Percentiles rank a stretch among this genome's conserved stretches.
Conservation (phyloP, 108 stramenopile genomes). For the Skeletonema costatum region DNA sequence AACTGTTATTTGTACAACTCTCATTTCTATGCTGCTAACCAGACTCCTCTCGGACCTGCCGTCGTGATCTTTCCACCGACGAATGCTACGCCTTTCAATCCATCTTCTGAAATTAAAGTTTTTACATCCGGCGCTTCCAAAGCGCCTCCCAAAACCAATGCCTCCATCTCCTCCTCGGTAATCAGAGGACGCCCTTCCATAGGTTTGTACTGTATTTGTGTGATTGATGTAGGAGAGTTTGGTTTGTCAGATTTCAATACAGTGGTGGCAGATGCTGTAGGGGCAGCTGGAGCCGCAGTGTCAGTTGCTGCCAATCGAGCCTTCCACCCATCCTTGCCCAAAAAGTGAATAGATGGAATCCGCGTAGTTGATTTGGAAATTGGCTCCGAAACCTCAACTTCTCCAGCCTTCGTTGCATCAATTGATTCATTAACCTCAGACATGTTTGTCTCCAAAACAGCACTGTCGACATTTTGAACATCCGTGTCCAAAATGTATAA, state of each 20-base stretch:
- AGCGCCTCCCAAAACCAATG: constrained; percentile 87
- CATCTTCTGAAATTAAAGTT: constrained; percentile 10
- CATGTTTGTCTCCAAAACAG: constrained; percentile 20
- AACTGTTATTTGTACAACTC: neutral
- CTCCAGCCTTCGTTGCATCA: constrained; percentile 4
- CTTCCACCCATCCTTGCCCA: constrained; percentile 90
- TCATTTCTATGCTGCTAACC: constrained; percentile 24
- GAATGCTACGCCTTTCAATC: constrained; percentile 18
- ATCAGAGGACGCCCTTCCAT: constrained; percentile 86
- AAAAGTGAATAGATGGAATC: constrained; percentile 87
- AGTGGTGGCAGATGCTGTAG: constrained; percentile 12
- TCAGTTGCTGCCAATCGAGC: constrained; percentile 13
- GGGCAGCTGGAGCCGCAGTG: constrained; percentile 1
- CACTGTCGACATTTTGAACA: constrained; percentile 41
- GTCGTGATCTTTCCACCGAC: constrained; percentile 32
- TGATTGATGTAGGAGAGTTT: constrained; percentile 20
- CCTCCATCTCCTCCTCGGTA: constrained; percentile 92
- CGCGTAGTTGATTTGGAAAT: constrained; percentile 32
- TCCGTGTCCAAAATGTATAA: constrained; percentile 86
- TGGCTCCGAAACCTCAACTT: constrained; percentile 16
- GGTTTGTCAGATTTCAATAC: constrained; percentile 21
- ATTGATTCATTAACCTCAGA: constrained; percentile 24
- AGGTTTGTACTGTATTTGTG: constrained; percentile 43
- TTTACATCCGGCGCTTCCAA: constrained; percentile 48
- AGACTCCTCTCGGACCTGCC: constrained; percentile 43